Evolutionary conservation across 139 green algal species (phyloP).

Genomic region (Eudorina sp.): DNA sequence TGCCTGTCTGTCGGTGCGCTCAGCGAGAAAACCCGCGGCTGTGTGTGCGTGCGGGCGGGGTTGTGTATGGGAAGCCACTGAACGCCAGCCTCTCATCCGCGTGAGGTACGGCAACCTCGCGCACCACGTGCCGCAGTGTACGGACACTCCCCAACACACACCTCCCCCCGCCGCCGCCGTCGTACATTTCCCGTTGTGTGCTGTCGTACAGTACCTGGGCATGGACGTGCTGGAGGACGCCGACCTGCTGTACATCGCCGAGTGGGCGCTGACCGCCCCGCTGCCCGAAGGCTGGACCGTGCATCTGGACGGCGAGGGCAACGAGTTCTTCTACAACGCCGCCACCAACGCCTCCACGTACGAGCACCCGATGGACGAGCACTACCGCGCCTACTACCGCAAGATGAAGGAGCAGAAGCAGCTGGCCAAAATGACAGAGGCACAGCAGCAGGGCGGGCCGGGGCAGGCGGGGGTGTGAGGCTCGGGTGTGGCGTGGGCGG

Average conservation of each 20-base stretch:
- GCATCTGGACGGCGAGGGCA: slow-evolving; percentile 66
- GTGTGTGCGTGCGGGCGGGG: no score
- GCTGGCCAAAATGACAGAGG: slow-evolving; percentile 35
- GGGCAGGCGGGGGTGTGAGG: no score
- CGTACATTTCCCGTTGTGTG: no score
- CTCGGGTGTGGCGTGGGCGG: no score
- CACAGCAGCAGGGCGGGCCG: slow-evolving; percentile 41
- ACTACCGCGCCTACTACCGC: slow-evolving; percentile 66
- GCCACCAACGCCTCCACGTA: slow-evolving; percentile 72
- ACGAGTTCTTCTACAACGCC: slow-evolving; percentile 80
- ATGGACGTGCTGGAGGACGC: slow-evolving; percentile 72
- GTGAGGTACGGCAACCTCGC: no score
- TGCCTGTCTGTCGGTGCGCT: no score
- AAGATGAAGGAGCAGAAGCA: slow-evolving; percentile 55
- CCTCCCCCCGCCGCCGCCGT: no score
- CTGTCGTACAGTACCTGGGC: slow-evolving; percentile 59
- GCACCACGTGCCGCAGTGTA: no score
- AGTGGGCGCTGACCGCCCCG: slow-evolving; percentile 82
- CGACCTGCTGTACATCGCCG: slow-evolving; percentile 84
- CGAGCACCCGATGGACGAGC: slow-evolving; percentile 85
- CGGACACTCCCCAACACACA: no score
- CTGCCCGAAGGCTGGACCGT: slow-evolving; percentile 81
- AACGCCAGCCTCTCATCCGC: no score
- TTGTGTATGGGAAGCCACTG: no score
- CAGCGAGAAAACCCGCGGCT: no score